phyloP scores from a whole-genome alignment of 345 rosid genomes.

The Moringa oleifera region DNA sequence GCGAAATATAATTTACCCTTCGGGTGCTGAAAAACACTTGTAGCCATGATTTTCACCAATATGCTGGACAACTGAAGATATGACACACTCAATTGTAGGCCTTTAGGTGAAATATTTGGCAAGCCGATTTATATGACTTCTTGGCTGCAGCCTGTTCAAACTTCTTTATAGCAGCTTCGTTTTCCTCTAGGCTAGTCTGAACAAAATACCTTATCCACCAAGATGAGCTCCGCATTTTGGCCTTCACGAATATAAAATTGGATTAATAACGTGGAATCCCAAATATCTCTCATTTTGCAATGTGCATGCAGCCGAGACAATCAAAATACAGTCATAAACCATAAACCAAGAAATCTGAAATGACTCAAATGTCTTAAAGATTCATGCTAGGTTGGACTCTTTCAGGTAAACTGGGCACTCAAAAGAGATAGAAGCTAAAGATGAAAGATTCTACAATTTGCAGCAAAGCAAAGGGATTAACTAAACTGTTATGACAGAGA shows the following conservation, averaged over 20 bases:
- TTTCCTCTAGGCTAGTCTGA: conserved; percentile 56
- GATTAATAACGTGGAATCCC: conserved; percentile 4
- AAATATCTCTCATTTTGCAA: not conserved
- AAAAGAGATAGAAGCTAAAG: not conserved
- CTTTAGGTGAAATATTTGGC: conserved; percentile 87
- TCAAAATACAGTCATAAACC: not conserved
- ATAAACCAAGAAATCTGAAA: not conserved
- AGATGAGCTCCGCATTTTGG: conserved; percentile 74
- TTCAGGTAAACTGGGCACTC: too few relatives aligned
- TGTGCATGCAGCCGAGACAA: not conserved
- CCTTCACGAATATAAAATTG: conserved; percentile 35
- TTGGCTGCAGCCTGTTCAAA: conserved; percentile 64
- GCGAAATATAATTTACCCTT: conserved; percentile 16
- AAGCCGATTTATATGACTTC: conserved; percentile 57
- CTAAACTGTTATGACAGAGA: not conserved
- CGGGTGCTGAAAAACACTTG: conserved; percentile 6
- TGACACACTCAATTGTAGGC: conserved; percentile 30
- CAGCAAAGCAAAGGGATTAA: not conserved
- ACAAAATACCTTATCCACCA: conserved; percentile 85
- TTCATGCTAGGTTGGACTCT: too few relatives aligned
- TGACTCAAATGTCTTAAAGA: too few relatives aligned
- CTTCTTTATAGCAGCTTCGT: conserved; percentile 64
- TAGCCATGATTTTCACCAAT: conserved; percentile 6
- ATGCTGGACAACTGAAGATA: not conserved
- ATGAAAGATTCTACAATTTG: not conserved